Base-by-base conservation (phyloP, 345 rosid species). In the Linum trigynum region DNA sequence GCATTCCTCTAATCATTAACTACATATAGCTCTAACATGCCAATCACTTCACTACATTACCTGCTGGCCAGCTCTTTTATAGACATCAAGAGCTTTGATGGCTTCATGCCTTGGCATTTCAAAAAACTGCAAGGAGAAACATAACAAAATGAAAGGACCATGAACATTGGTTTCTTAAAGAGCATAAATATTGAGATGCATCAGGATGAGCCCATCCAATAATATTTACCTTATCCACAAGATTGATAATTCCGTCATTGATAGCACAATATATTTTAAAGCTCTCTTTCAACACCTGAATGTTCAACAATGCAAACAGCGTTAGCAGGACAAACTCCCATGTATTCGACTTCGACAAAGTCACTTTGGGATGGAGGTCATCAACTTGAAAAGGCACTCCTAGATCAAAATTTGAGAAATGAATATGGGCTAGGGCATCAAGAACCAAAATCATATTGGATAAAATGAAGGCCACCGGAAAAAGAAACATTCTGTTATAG, bases 101-200 rank as follows among this genome's bases (percentile, higher is more conserved):
- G 97, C 97, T 81, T 91, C 97, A 64, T 91, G 97, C 62, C 91
- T 87, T 70, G 97, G 94, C 97, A 91, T 91, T 83, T 88, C 97
- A 82, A 91, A 91, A 76, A 91, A 95, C 97, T 95, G 90, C 77
- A 83, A 70, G 5, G 64, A 73, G 51, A 48, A 48, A 48, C 14
- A 48, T 48, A 48, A 9, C 9, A 48, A 48, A 5, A 9, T 1
- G 3, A 4, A 48, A 48, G 14, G 14, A 48, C 15, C 53, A 4
- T 12, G 12, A 14, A 14, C 8, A 5, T 7, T 45, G 7, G 51
- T 45, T 45, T 45, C 12, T 7, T 45, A 45, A 4, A 7, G 1
- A 14, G 51, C 53, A 48, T 23, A 23, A 9, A 1, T 48, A 48
- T 16, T 69, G 53, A 48, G 14, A 41, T 35, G 64, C 65, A 60